A percentile compares a stretch with the other conserved stretches of the same genome.
These are phyloP conservation scores for Cercospora sp. DNA, from an alignment of 2,329 filamentous ascomycete genomes.

Conservation along the genomic window DNA sequence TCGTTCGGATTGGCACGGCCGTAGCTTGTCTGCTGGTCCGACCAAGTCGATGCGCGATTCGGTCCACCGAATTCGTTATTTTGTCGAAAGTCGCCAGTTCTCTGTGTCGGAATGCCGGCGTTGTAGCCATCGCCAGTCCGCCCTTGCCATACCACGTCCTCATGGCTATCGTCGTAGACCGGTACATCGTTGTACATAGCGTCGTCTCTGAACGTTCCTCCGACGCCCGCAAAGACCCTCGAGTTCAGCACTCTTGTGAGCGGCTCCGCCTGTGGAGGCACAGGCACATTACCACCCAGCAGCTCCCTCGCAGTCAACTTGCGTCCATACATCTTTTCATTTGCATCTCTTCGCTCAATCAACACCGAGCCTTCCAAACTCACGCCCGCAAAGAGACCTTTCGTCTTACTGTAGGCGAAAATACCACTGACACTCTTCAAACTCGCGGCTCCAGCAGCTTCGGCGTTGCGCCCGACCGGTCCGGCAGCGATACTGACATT, in stretches of 20 bases:
- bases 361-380: conserved; percentile 90
- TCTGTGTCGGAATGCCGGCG: conserved; percentile 61
- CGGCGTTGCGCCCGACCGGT: conserved; percentile 89
- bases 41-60: conserved; percentile 68
- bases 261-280: conserved; percentile 79
- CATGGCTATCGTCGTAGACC: conserved; percentile 79
- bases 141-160: conserved; percentile 82
- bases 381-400: conserved; percentile 93
- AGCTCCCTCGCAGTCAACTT: conserved; percentile 79
- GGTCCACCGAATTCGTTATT: conserved; percentile 53
- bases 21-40: conserved; percentile 59
- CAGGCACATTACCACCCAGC: conserved; percentile 72
- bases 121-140: conserved; percentile 69
- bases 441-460: conserved; percentile 91
- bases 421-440: conserved; percentile 85
- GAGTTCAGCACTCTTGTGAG: conserved; percentile 84
- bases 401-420: conserved; percentile 97
- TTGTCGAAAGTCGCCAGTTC: conserved; percentile 43
- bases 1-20: conserved; percentile 58
- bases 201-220: conserved; percentile 47
- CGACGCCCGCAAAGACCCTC: conserved; percentile 73
- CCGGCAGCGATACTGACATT: conserved; percentile 96
- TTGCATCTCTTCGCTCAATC: conserved; percentile 92
- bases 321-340: conserved; percentile 90
- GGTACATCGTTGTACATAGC: conserved; percentile 91